phyloP scores from a whole-genome alignment of 139 green algal genomes.

The Auxenochlorella pyrenoidosa region DNA sequence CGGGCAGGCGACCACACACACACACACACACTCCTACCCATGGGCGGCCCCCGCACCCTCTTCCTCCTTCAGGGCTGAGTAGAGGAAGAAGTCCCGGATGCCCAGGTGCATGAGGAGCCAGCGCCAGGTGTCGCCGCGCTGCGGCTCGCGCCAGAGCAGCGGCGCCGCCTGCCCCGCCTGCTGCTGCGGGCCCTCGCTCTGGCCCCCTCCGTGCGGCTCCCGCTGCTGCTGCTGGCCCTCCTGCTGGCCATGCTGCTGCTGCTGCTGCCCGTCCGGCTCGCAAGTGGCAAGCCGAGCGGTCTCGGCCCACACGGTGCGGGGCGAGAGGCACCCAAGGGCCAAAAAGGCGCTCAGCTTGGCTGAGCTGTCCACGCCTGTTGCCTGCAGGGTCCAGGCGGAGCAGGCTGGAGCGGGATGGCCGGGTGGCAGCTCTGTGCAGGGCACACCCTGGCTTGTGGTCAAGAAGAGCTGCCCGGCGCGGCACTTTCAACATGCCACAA shows the following conservation, averaged over 20 bases:
- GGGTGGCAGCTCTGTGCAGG: not conserved
- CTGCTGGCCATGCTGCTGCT: not conserved
- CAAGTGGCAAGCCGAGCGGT: conserved; percentile 12
- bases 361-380: conserved; percentile 62
- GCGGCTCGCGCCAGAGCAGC: conserved; percentile 1
- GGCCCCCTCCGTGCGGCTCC: not conserved
- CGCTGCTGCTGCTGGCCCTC: not conserved
- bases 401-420: not conserved
- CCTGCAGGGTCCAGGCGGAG: not conserved
- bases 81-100: conserved; percentile 80
- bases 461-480: no score
- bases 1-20: no score
- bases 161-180: not conserved
- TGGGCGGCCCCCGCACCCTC: not conserved
- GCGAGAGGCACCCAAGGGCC: conserved; percentile 75
- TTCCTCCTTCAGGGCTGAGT: conserved; percentile 60
- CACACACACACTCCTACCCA: no score
- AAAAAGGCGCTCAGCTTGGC: conserved; percentile 81
- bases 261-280: not conserved
- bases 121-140: conserved; percentile 16
- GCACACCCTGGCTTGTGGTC: no score
- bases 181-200: not conserved
- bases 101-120: conserved; percentile 64
- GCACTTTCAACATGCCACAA: not conserved
- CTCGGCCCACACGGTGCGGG: conserved; percentile 59